Evolutionary conservation across 345 rosid species (phyloP), one percentile per base, ranked within the genome.

Genomic region (Citrus inodora): DNA sequence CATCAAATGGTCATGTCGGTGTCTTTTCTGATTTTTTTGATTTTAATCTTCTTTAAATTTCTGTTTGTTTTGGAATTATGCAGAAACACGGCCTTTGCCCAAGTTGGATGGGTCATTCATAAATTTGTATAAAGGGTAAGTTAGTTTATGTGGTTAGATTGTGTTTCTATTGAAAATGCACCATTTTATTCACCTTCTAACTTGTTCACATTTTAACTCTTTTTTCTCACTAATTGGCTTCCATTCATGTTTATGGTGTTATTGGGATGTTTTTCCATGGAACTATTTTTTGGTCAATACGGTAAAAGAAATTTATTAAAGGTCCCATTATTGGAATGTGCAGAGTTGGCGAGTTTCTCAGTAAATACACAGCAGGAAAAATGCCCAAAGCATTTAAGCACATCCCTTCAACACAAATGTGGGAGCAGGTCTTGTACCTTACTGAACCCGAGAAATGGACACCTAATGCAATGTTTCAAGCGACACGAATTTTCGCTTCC

Each of bases 381-480:
- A 83, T 96, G 69, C 99, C 98, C 1, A 92, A 94, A 81, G 97
- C 98, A 11, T 92, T 94, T 82, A 91, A 88, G 77, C 91, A 84
- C 75, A 89, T 96, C 42, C 89, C 98, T 55, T 82, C 95, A 13
- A 88, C 86, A 84, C 89, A 86, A 84, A 83, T 84, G 17, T 96
- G 98, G 98, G 97, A 94, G 88, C 98, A 92, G 75, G 87, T 94
- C 40, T 79, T 96, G 73, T 89, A 92, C 86, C 85, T 96, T 70
- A 94, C 98, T 16, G 94, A 96, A 84, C 98, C 99, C 8, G 94
- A 90, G 90, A 90, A 89, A 61, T 96, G 99, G 99, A 90, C 98
- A 10, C 95, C 98, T n/a, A 91, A 88, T 73, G 98, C 98, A 30
- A 82, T 94, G 92, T 94, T 66, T 87, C 97, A 94, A 79, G 98